phyloP scores from a whole-genome alignment of 2,329 filamentous ascomycete species.

The Penicillium sp. region DNA sequence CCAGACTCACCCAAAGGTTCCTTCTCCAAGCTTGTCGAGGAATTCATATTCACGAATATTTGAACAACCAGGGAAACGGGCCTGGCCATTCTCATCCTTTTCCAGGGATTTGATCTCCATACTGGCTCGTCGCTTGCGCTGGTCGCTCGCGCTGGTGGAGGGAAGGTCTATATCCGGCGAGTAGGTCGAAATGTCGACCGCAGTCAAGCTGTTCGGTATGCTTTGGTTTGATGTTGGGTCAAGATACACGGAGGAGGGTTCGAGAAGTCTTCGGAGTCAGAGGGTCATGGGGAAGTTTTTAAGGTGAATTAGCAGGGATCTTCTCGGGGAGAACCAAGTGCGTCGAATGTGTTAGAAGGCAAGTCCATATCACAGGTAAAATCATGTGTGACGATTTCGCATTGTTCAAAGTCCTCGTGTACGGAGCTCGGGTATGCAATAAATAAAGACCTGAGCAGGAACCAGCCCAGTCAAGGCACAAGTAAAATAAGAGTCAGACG shows the following conservation, averaged over 20 bases:
- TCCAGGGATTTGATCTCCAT: constrained; percentile 47
- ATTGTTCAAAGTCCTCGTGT: constrained; percentile 1
- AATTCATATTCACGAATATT: constrained; percentile 44
- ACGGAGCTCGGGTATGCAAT: background rate
- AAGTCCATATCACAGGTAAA: constrained; percentile 4
- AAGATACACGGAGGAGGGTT: background rate
- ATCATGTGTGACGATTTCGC: constrained; percentile 7
- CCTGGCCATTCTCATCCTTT: constrained; percentile 45
- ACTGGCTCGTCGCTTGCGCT: constrained; percentile 8
- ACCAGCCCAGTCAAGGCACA: background rate
- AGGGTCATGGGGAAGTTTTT: background rate
- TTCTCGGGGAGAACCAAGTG: background rate
- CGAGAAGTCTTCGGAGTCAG: background rate
- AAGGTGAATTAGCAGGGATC: background rate
- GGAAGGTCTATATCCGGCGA: background rate
- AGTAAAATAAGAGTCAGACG: background rate
- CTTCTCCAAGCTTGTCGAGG: constrained; percentile 70
- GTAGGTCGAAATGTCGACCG: background rate
- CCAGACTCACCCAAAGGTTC: constrained; percentile 76
- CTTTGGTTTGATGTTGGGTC: background rate
- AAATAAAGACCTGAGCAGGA: constrained; percentile 5
- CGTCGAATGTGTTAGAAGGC: background rate
- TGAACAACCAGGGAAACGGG: constrained; percentile 79
- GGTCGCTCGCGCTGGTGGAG: background rate
- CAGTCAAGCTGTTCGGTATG: background rate